phyloP scores from a whole-genome alignment of 1,139 yeast species.

The Suhomyces choctaworum region DNA sequence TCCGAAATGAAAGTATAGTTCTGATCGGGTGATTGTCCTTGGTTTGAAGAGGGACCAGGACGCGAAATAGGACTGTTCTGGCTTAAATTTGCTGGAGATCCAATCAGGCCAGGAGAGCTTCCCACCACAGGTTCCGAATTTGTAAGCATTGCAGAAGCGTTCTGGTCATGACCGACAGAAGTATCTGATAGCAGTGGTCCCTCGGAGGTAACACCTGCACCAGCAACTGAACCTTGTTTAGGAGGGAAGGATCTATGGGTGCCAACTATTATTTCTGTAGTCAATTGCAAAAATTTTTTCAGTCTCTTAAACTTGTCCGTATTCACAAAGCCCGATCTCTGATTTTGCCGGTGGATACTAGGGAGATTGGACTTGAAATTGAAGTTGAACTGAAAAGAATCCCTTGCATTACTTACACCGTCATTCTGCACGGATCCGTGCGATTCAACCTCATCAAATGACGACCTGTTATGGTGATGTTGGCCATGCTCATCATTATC shows the following conservation, averaged over 20 bases:
- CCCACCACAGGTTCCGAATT: conserved; percentile 1
- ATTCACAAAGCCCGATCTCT: conserved; percentile 57
- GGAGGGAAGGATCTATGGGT: conserved; percentile 62
- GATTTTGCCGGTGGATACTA: conserved; percentile 28
- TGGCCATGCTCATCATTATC: conserved; percentile 32
- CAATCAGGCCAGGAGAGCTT: conserved; percentile 7
- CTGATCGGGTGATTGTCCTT: background rate
- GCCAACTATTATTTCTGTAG: conserved; percentile 78
- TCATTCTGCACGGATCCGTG: conserved; percentile 16
- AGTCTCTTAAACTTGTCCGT: conserved; percentile 75
- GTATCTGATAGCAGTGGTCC: no score
- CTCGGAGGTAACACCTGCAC: no score
- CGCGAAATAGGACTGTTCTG: conserved; percentile 6
- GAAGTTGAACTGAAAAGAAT: conserved; percentile 34
- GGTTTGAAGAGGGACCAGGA: background rate
- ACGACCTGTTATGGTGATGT: conserved; percentile 4
- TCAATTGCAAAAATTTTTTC: conserved; percentile 74
- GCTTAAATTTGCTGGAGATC: conserved; percentile 6
- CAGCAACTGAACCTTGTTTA: no score
- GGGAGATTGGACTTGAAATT: conserved; percentile 21
- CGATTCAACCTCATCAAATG: conserved; percentile 13
- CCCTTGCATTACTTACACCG: conserved; percentile 21
- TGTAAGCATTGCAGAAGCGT: no score
- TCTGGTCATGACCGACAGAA: no score
- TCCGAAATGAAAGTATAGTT: background rate